phyloP scores from a whole-genome alignment of 2,329 filamentous ascomycete genomes.

The Aureobasidium sp. region DNA sequence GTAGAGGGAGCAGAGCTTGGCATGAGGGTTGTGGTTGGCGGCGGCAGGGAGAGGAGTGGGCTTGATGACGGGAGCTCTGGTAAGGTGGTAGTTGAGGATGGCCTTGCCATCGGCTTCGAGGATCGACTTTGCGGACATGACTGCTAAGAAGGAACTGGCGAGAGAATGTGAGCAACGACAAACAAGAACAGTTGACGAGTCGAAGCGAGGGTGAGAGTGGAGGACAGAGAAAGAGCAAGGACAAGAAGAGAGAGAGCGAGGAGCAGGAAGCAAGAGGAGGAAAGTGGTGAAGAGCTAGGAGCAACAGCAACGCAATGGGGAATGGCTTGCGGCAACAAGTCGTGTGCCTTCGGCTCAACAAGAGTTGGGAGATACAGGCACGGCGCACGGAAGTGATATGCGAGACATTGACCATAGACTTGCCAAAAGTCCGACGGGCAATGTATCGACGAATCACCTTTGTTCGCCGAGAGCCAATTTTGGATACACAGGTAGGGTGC shows the following conservation, averaged over 20 bases:
- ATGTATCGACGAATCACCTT: slow-evolving; percentile 9
- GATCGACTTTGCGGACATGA: slow-evolving; percentile 94
- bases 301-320: slow-evolving; percentile 5
- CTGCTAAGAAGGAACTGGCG: slow-evolving; percentile 22
- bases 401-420: slow-evolving; percentile 6
- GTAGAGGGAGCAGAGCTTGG: slow-evolving; percentile 84
- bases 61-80: slow-evolving; percentile 95
- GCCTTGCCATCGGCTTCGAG: slow-evolving; percentile 99
- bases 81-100: slow-evolving; percentile 99
- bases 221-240: neutral
- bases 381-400: slow-evolving; percentile 12
- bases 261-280: slow-evolving; percentile 2
- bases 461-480: slow-evolving; percentile 9
- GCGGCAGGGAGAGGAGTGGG: slow-evolving; percentile 81
- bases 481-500: slow-evolving; percentile 4
- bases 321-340: slow-evolving; percentile 9
- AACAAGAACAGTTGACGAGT: neutral
- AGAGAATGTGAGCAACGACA: slow-evolving; percentile 9
- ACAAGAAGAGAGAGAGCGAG: neutral
- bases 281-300: slow-evolving; percentile 15
- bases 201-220: neutral
- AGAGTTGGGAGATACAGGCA: slow-evolving; percentile 13
- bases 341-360: slow-evolving; percentile 15
- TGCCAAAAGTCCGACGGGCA: slow-evolving; percentile 14
- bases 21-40: slow-evolving; percentile 82